Conservation (phyloP, 371 early-diverging fungal genomes). For the Haplosporangium sp. region DNA sequence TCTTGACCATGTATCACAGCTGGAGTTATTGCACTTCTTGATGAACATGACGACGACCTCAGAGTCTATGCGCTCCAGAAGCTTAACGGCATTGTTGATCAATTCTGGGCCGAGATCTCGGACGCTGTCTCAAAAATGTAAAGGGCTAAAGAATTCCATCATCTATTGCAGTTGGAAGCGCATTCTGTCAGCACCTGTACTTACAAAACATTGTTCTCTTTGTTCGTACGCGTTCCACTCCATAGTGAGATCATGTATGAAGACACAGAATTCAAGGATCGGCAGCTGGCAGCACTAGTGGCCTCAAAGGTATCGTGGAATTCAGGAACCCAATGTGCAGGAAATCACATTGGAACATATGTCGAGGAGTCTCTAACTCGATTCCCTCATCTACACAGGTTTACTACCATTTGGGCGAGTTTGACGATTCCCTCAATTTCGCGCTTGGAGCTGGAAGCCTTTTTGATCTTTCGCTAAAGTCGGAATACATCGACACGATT, state of each 20-base stretch:
- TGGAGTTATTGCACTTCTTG: conserved; percentile 92
- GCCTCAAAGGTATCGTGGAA: conserved; percentile 86
- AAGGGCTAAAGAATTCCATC: conserved; percentile 7
- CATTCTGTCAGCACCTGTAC: no score
- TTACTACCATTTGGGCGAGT: conserved; percentile 94
- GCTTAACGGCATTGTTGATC: conserved; percentile 88
- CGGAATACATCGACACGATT: conserved; percentile 94
- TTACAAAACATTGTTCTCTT: no score
- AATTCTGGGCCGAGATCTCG: conserved; percentile 98
- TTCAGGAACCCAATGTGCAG: not conserved
- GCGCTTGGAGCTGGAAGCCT: conserved; percentile 94
- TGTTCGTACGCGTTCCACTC: no score
- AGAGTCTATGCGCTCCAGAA: conserved; percentile 91
- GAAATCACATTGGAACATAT: not conserved
- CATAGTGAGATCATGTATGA: conserved; percentile 92
- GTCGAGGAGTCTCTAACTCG: no score
- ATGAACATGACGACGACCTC: conserved; percentile 92
- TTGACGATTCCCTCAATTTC: conserved; percentile 93
- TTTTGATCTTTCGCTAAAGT: conserved; percentile 83
- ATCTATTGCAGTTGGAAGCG: no score
- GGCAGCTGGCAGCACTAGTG: conserved; percentile 93
- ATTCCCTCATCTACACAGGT: conserved; percentile 61
- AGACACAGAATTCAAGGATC: conserved; percentile 84
- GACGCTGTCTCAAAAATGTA: conserved; percentile 95
- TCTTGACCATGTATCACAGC: conserved; percentile 58